Base-by-base conservation (phyloP, 768 basidiomycete species). In the Agaricus blazei region DNA sequence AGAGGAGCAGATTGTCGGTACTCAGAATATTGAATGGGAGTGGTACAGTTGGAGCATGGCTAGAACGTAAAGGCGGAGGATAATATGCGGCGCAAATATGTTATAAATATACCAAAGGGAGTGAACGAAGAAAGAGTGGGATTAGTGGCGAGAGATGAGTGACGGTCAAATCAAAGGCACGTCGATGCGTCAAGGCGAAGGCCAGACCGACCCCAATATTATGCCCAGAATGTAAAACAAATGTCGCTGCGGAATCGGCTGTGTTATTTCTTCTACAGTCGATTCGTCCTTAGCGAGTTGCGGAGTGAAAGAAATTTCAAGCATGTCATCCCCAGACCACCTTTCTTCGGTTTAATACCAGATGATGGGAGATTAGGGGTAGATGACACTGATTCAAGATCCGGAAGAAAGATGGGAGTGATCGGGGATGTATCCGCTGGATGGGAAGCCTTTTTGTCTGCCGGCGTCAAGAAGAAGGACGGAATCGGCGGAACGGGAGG, bases 401-500 rank as follows among this genome's bases (percentile, higher is more conserved):
- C 67, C 0, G 67, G 69, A 26, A 69, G 65, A 53, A 65, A 65
- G 31, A 72, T 67, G 48, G 70, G 68, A 34, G 65, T 60, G 50
- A 61, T 58, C 27, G 62, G 60, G 14, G 63, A 56, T 24, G 65
- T 65, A 27, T 63, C 53, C 11, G 69, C 51, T 55, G 63, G 63
- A 43, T 68, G 51, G 58, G 67, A 64, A 58, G 63, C 58, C 66
- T 72, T 74, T 52, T 66, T 67, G 27, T 67, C 71, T 12, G 73
- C 66, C 3, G 81, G 82, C 52, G 83, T 77, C 23, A 56, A 48
- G 40, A 50, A n/a, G 29, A 49, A 49, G 8, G 79, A 77, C 6
- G 83, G 83, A 0, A 84, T 82, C 2, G 81, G 83, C 9, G 83
- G 81, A 2, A 80, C 76, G 3, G 78, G 73, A 0, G 75, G 53